A percentile compares a stretch with the other conserved stretches of the same genome.
Evolutionary conservation across 768 basidiomycete genomes (phyloP).

Genomic region (Leccinum boreale): DNA sequence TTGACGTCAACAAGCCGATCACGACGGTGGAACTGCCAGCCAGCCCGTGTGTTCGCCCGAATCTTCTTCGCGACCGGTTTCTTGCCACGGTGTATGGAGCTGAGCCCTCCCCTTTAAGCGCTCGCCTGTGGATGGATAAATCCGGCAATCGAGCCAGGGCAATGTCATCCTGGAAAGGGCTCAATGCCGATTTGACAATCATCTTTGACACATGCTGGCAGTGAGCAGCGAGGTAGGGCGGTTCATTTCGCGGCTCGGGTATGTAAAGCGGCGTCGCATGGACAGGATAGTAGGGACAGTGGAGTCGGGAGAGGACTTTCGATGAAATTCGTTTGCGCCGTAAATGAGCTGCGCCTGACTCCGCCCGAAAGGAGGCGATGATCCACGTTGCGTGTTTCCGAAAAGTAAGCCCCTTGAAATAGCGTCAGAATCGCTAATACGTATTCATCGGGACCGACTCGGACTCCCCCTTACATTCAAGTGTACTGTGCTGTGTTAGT

Average conservation of each 20-base stretch:
- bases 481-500: not conserved
- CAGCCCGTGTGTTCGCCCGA: not conserved
- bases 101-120: not conserved
- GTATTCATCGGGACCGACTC: not conserved
- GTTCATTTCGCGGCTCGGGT: conserved; percentile 2
- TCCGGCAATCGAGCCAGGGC: not conserved
- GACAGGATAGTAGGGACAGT: not conserved
- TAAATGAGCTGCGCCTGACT: not conserved
- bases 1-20: not conserved
- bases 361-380: not conserved
- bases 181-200: not conserved
- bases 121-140: not conserved
- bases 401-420: not conserved
- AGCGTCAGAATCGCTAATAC: not conserved
- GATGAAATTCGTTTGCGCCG: not conserved
- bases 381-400: not conserved
- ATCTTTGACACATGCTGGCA: not conserved
- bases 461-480: too few species aligned
- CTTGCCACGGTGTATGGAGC: not conserved
- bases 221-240: not conserved
- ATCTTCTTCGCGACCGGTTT: not conserved
- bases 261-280: not conserved
- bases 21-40: not conserved
- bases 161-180: not conserved
- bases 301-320: not conserved